phyloP scores from a whole-genome alignment of 2,329 filamentous ascomycete genomes.

The Claviceps monticola region DNA sequence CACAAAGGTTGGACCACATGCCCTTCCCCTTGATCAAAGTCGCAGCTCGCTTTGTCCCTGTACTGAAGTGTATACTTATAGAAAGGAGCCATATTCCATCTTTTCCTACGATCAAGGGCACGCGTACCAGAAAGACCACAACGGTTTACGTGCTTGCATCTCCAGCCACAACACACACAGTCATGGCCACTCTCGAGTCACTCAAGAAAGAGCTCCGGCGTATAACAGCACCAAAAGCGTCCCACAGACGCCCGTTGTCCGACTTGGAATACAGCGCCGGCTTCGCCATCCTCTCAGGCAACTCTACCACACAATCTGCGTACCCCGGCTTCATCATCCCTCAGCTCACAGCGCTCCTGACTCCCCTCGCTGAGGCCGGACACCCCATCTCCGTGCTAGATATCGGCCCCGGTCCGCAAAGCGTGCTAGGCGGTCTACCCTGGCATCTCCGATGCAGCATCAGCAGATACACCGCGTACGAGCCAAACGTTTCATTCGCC shows the following conservation, averaged over 20 bases:
- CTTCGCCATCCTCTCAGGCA: slow-evolving; percentile 28
- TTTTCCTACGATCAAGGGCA: too few relatives aligned
- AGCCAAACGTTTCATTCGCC: neutral
- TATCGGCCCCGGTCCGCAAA: slow-evolving; percentile 44
- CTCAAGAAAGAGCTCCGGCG: neutral
- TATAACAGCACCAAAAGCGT: slow-evolving; percentile 5
- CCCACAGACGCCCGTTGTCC: slow-evolving; percentile 22
- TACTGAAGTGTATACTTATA: too few relatives aligned
- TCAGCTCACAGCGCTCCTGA: neutral
- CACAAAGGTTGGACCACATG: too few relatives aligned
- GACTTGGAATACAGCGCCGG: slow-evolving; percentile 35
- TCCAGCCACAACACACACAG: neutral
- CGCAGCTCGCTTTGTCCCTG: too few relatives aligned
- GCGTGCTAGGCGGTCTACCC: slow-evolving; percentile 36
- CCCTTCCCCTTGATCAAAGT: too few relatives aligned
- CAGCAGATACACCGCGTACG: neutral
- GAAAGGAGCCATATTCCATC: too few relatives aligned
- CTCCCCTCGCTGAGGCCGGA: slow-evolving; percentile 26
- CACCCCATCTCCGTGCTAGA: slow-evolving; percentile 38
- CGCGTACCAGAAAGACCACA: too few relatives aligned
- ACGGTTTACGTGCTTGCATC: too few relatives aligned
- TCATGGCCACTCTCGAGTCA: neutral
- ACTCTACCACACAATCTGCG: slow-evolving; percentile 15
- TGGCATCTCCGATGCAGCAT: slow-evolving; percentile 21
- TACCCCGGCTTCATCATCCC: neutral